Conservation (phyloP, 768 basidiomycete genomes). For the Leccinellum albellum region DNA sequence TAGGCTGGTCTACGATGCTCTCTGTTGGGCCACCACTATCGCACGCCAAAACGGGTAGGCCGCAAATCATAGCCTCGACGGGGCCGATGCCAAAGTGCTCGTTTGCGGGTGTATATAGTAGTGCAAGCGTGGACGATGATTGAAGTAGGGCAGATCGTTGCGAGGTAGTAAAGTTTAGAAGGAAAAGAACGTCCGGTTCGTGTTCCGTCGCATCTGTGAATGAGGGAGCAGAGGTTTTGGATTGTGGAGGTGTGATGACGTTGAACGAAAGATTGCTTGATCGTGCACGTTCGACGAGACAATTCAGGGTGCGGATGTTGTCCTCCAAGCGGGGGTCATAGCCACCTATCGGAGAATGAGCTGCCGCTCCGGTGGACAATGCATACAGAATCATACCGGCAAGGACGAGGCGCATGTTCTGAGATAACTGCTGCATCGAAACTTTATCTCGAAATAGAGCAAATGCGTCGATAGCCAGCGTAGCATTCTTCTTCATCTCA, state of each 20-base stretch:
- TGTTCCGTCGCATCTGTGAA: slow-evolving; percentile 35
- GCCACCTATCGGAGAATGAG: slow-evolving; percentile 53
- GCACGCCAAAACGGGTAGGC: slow-evolving; percentile 85
- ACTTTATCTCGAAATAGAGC: slow-evolving; percentile 44
- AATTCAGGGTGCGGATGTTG: slow-evolving; percentile 66
- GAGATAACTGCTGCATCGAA: slow-evolving; percentile 16
- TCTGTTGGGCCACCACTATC: slow-evolving; percentile 89
- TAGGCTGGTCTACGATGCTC: slow-evolving; percentile 53
- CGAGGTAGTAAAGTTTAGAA: slow-evolving; percentile 84
- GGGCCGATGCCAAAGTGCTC: slow-evolving; percentile 99
- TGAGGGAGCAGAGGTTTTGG: slow-evolving; percentile 38
- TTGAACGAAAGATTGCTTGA: slow-evolving; percentile 54
- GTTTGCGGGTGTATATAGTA: slow-evolving; percentile 91
- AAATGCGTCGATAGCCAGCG: slow-evolving; percentile 78
- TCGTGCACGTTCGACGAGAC: slow-evolving; percentile 58
- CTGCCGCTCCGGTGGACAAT: background rate
- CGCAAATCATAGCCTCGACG: slow-evolving; percentile 90
- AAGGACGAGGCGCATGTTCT: slow-evolving; percentile 64
- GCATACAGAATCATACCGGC: slow-evolving; percentile 50
- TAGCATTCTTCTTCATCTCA: slow-evolving; percentile 90
- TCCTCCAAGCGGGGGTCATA: slow-evolving; percentile 87
- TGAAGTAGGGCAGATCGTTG: slow-evolving; percentile 83
- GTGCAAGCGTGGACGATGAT: slow-evolving; percentile 58
- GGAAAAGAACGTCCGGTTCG: slow-evolving; percentile 68
- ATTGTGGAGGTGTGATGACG: slow-evolving; percentile 48